Percentiles rank a stretch among this genome's conserved stretches.
These are phyloP conservation scores for Serendipita sp. DNA, from an alignment of 768 basidiomycete species.

Conservation along the genomic window DNA sequence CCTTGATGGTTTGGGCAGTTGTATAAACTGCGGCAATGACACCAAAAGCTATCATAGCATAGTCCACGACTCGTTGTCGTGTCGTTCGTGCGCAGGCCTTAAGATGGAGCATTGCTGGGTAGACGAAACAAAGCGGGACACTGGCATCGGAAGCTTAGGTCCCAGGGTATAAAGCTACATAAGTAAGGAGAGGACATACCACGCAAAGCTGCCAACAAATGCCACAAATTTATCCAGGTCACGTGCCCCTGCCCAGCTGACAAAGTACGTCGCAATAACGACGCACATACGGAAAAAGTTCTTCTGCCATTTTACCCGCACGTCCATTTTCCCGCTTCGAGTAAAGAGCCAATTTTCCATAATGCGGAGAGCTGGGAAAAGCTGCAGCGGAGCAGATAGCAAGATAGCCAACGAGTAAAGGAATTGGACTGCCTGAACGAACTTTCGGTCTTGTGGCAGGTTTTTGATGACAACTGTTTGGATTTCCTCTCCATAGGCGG, in stretches of 20 bases:
- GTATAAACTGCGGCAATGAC: conserved; percentile 58
- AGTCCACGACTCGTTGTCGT: conserved; percentile 50
- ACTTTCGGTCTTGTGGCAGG: conserved; percentile 62
- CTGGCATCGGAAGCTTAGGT: conserved; percentile 24
- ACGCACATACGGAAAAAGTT: conserved; percentile 68
- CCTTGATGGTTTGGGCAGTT: conserved; percentile 59
- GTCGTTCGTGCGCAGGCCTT: conserved; percentile 65
- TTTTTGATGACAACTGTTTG: conserved; percentile 93
- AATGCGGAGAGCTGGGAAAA: conserved; percentile 95
- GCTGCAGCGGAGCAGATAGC: conserved; percentile 81
- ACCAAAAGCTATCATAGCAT: conserved; percentile 62
- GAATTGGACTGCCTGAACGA: conserved; percentile 81
- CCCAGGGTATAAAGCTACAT: not conserved
- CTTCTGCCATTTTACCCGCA: conserved; percentile 89
- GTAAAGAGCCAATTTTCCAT: conserved; percentile 91
- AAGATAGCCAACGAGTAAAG: conserved; percentile 86
- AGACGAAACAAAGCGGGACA: conserved; percentile 85
- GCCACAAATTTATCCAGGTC: conserved; percentile 95
- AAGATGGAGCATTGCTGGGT: conserved; percentile 86
- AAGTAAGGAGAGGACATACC: conserved; percentile 34
- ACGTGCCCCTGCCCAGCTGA: conserved; percentile 67
- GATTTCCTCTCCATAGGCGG: conserved; percentile 73
- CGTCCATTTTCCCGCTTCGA: conserved; percentile 61
- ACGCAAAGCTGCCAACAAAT: conserved; percentile 85
- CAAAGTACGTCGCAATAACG: conserved; percentile 62